phyloP scores from a whole-genome alignment of 495 filamentous ascomycete species.

The Recurvomyces mirabilis region DNA sequence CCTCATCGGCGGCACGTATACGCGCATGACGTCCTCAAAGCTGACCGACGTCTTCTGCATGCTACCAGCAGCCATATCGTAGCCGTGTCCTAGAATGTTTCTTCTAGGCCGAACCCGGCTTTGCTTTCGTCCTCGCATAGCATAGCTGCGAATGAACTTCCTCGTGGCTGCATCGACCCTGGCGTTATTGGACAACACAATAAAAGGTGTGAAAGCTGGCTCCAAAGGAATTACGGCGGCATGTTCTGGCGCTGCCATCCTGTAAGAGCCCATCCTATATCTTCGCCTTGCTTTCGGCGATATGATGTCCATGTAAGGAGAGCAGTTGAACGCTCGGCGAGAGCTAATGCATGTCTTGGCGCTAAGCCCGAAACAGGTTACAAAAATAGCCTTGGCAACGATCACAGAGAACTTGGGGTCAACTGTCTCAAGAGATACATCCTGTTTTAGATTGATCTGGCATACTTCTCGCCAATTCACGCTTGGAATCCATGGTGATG shows the following conservation, averaged over 20 bases:
- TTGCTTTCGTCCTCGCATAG: conserved; percentile 8
- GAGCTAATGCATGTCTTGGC: not conserved
- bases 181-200: conserved; percentile 1
- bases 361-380: conserved; percentile 4
- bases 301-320: not conserved
- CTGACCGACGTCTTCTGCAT: not conserved
- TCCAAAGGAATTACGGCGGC: not conserved
- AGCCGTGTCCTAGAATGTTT: conserved; percentile 1
- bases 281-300: not conserved
- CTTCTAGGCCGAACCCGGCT: not conserved
- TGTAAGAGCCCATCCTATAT: not conserved
- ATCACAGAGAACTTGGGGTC: not conserved
- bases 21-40: conserved; percentile 2
- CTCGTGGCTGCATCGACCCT: conserved; percentile 4
- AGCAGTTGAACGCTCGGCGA: too few species aligned
- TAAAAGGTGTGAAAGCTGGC: conserved; percentile 4
- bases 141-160: conserved; percentile 7
- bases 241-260: not conserved
- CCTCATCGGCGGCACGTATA: conserved; percentile 4
- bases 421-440: not conserved
- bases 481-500: not conserved
- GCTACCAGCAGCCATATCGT: conserved; percentile 1
- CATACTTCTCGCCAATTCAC: not conserved
- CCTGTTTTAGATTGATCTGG: not conserved
- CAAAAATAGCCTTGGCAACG: conserved; percentile 3